Base-by-base conservation (phyloP, 1,284 basidiomycete species). In the Flammula alnicola region DNA sequence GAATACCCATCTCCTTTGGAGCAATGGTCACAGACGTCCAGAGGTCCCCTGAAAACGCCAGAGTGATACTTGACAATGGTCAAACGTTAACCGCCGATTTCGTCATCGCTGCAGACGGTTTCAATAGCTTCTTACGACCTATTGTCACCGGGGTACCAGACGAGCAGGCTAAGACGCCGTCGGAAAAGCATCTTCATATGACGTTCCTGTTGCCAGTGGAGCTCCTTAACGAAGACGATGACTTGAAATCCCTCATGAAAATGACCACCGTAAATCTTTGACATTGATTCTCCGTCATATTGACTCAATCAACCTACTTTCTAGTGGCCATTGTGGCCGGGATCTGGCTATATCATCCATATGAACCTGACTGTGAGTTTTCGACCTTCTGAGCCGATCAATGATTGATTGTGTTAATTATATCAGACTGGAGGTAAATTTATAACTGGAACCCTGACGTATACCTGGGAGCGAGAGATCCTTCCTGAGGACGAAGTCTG, bases 31-130 rank as follows among this genome's bases (percentile, higher is more conserved):
- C 69, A 2, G 54, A 59, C 20, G 10, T 53, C 19, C 9, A 37
- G 0, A 66, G 82, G 0, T 75, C 83, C 47, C 67, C 76, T 7
- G 63, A 65, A 35, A 17, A 52, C 3, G 62, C 63, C 3, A 62
- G 63, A 1, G 65, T 80, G 7, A 74, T 67, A 0, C 66, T 77
- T 19, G 56, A 65, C 19, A 64, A 58, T 31, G 80, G 76, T 7
- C 67, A 73, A 47, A 58, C 53, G 0, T 33, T 78, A 22, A 32
- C 53, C 4, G 72, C 71, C 1, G 79, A 83, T 55, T 57, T 82
- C 17, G 64, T 83, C 17, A 62, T 83, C 3, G 80, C 77, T 7
- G 80, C 80, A 2, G 82, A 83, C 56, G 81, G 82, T 10, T 70
- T 71, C 14, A 65, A 79, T 60, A 84, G 83, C 56, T 53, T 73